A percentile compares a stretch with the other conserved stretches of the same genome.
Evolutionary conservation across 1,284 basidiomycete species (phyloP).

Genomic region (Irpex sp.): DNA sequence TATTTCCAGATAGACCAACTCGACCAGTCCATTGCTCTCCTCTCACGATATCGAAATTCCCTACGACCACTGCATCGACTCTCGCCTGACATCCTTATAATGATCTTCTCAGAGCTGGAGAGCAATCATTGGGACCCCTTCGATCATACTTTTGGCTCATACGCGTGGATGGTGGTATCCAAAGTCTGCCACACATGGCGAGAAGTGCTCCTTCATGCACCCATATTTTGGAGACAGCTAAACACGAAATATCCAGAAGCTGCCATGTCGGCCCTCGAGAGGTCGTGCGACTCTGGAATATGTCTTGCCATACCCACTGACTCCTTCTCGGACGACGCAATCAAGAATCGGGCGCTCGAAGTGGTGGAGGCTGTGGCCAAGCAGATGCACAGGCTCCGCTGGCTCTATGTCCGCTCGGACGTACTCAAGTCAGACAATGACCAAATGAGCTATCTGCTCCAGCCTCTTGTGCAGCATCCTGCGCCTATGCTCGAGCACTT

Average conservation of each 20-base stretch:
- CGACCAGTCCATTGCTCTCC: constrained; percentile 22
- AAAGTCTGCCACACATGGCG: constrained; percentile 27
- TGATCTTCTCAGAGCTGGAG: constrained; percentile 21
- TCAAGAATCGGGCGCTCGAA: constrained; percentile 11
- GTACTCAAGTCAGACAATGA: constrained; percentile 17
- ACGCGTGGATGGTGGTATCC: constrained; percentile 20
- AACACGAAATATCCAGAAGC: constrained; percentile 23
- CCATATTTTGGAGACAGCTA: constrained; percentile 24
- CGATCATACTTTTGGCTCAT: constrained; percentile 18
- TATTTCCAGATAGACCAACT: constrained; percentile 18
- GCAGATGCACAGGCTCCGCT: constrained; percentile 22
- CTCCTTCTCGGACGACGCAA: constrained; percentile 16
- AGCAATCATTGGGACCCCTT: constrained; percentile 18
- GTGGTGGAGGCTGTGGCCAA: constrained; percentile 20
- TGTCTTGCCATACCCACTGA: constrained; percentile 19
- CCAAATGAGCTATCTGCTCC: constrained; percentile 17
- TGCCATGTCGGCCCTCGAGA: constrained; percentile 22
- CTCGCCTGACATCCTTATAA: constrained; percentile 23
- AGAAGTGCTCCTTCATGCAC: constrained; percentile 19
- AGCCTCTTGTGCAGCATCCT: constrained; percentile 17
- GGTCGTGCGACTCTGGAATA: constrained; percentile 23
- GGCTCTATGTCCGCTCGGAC: constrained; percentile 23
- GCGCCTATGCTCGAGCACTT: constrained; percentile 24
- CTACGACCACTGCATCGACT: constrained; percentile 24
- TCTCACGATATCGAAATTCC: constrained; percentile 26